Percentiles rank a stretch among this genome's conserved stretches.
Conservation (phyloP, 352 stramenopile genomes). For the Phytophthora uliginosa region DNA sequence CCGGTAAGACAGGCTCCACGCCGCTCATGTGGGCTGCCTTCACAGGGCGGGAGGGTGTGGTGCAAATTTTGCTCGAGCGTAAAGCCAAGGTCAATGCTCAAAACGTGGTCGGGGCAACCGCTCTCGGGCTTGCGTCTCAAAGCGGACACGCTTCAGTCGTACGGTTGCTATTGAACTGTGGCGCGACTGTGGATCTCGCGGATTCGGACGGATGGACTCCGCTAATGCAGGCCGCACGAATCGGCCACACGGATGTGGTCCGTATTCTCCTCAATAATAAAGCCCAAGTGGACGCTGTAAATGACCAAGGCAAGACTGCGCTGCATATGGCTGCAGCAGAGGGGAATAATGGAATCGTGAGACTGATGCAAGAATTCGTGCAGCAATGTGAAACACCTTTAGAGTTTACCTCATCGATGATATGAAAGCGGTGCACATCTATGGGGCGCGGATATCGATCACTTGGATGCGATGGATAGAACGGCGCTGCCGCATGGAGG, state of each 20-base stretch:
- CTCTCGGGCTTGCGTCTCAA: background rate
- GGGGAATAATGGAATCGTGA: background rate
- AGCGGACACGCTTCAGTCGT: background rate
- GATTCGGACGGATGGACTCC: conserved; percentile 3
- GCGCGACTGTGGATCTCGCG: background rate
- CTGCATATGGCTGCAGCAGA: background rate
- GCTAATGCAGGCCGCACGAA: background rate
- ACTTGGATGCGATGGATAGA: no score
- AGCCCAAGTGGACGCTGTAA: background rate
- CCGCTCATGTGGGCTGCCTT: conserved; percentile 18
- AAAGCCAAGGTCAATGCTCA: conserved; percentile 7
- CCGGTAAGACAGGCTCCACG: conserved; percentile 15
- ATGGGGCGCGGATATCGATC: no score
- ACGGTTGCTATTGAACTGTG: background rate
- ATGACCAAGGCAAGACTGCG: background rate
- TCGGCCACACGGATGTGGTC: conserved; percentile 3
- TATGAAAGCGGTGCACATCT: background rate
- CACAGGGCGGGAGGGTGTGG: conserved; percentile 5
- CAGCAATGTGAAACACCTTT: background rate
- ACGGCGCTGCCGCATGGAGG: no score
- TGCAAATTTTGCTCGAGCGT: conserved; percentile 9
- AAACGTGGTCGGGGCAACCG: background rate
- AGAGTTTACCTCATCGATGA: background rate
- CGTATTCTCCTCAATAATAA: background rate
- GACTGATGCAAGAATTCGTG: background rate